Base-by-base conservation (phyloP, 2,329 filamentous ascomycete genomes). In the Aspergillus transmontanensis region DNA sequence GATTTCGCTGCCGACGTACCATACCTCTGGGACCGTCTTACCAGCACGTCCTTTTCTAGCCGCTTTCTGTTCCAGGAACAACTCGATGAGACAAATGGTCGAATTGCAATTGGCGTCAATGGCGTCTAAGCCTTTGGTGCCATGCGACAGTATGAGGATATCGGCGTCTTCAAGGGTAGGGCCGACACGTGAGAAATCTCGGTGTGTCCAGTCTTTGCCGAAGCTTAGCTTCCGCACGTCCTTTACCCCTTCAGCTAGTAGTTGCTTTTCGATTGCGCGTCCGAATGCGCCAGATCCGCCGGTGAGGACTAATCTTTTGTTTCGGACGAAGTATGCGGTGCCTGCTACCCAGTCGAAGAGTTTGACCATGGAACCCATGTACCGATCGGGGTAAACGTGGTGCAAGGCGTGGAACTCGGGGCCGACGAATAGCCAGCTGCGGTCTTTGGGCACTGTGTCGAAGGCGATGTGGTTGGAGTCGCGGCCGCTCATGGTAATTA, bases 301-400 rank as follows among this genome's bases (percentile, higher is more conserved):
- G 11, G 66, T 65, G 3, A 69, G 57, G 19, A 57, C 59, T 6
- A 68, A 50, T 3, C 30, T 46, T 34, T 68, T 69, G 9, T 57
- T 46, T 11, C 64, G 61, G 10, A 69, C 39, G 3, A 64, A 67
- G 58, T 60, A 69, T 11, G 67, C 66, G 9, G 67, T 69, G 2
- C 67, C 67, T 11, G 58, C 62, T n/a, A 67, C 30, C 67, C 67
- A 69, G 61, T 69, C 67, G 23, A 69, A 69, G 3, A 67, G 9
- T 41, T 67, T 68, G 28, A 68, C 56, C 36, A 68, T 62, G 6
- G 67, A 69, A 14, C 67, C 53, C 50, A 69, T 65, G 34, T 69
- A 69, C 7, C 59, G 62, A 16, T 69, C 66, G 4, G 67, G 67
- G 39, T 69, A 41, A 14, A 67, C 57, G 32, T 69, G 67, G 19